Base-by-base conservation (phyloP, 768 basidiomycete genomes). In the Panaeolus cyanescens region DNA sequence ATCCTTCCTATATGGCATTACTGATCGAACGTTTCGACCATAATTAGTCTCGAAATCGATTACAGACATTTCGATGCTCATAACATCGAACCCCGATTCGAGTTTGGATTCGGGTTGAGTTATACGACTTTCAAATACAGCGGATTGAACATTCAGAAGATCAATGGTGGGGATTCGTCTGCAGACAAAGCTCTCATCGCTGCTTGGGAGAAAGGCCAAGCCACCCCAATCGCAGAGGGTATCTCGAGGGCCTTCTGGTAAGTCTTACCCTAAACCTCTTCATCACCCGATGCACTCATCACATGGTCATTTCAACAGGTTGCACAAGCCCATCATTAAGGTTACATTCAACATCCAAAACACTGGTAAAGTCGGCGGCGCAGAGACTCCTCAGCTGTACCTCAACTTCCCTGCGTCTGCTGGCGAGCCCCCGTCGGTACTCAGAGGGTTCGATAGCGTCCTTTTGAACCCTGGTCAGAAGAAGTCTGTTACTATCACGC, bases 101-200 rank as follows among this genome's bases (percentile, higher is more conserved):
- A 93, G 69, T 98, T 98, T 71, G 95, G 95, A 4, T 96, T 88
- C 70, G 95, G 95, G 0, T 72, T 96, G 68, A 91, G 88, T 59
- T 98, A 97, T 77, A 90, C 95, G 36, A 82, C 75, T 2, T 98
- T 96, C 72, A 73, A 82, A 32, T 96, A 93, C 71, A 85, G 80
- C 40, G 75, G 82, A 32, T 75, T 95, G 10, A 64, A 77, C 2
- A 74, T 92, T 32, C 70, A 69, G 15, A 75, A 78, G 58, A 71
- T 90, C 4, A 68, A 20, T 8, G 60, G 65, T 17, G 75, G 80
- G n/a, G 75, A 72, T 3, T 72, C 77, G 10, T 73, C 80, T 19
- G 68, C 80, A 0, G 72, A 74, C 9, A 70, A 75, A 28, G 62
- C 66, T 20, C 72, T 81, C 59, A 74, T 79, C 39, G 60, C 58